Base-by-base conservation (phyloP, 2,329 filamentous ascomycete species). In the Apiospora hydei region DNA sequence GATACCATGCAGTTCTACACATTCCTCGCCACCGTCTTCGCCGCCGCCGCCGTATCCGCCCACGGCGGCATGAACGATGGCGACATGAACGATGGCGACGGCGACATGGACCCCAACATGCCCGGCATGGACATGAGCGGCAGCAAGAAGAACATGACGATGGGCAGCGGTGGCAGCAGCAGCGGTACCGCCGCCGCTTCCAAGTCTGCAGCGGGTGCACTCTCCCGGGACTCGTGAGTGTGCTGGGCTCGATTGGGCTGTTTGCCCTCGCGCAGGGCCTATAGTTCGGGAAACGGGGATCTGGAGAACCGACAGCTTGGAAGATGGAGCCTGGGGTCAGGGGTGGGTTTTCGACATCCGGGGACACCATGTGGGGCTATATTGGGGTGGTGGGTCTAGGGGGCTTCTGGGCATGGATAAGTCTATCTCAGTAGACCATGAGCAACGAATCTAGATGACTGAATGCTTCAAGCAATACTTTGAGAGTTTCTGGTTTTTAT, bases 91-190 rank as follows among this genome's bases (percentile, higher is more conserved):
- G n/a, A n/a, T n/a, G n/a, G n/a, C n/a, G n/a, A 61, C 30, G 30
- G 53, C 53, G 53, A 21, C 53, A 61, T 61, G 53, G 53, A 61
- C 30, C 30, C 53, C 53, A 61, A 38, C 30, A 61, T 61, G 53
- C 30, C 30, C 53, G 53, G 53, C 53, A 61, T 61, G 53, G 53
- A 61, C 30, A 61, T 61, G 53, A 61, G 53, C 53, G 53, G 53
- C 57, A n/a, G 57, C 57, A 64, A n/a, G 18, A 41, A 38, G 18
- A 64, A 64, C 57, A 64, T 41, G 57, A 64, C 57, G 5, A 61
- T 61, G 53, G 26, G 53, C 57, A 8, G 57, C 8, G 34, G 57
- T 3, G n/a, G 18, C 7, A 21, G 30, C 57, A 4, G 30, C 34
- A 26, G n/a, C 47, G 57, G n/a, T n/a, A n/a, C n/a, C n/a, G n/a